phyloP scores from a whole-genome alignment of 805 yeast species.

The Grigorovia yakushimaensis region DNA sequence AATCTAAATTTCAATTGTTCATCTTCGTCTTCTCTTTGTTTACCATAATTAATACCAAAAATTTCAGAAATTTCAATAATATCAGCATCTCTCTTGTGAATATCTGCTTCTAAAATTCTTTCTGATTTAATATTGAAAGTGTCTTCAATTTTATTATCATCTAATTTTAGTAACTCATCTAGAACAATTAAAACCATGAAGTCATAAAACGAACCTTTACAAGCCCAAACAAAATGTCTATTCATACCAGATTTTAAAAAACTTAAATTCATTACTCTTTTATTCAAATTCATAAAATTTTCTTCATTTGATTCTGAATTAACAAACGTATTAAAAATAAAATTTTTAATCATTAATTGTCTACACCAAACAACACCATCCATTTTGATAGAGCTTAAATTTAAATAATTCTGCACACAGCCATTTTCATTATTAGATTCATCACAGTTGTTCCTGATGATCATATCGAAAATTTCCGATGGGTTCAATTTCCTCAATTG shows the following conservation, averaged over 20 bases:
- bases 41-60: conserved; percentile 13
- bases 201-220: conserved; percentile 18
- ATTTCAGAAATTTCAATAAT: conserved; percentile 15
- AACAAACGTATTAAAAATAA: conserved; percentile 11
- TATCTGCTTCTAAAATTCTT: conserved; percentile 3
- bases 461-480: conserved; percentile 14
- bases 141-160: conserved; percentile 17
- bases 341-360: conserved; percentile 21
- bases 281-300: conserved; percentile 1
- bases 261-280: conserved; percentile 8
- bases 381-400: conserved; percentile 12
- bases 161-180: conserved; percentile 16
- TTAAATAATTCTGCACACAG: background rate
- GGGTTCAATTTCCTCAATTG: conserved; percentile 14
- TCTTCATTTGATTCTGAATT: conserved; percentile 1
- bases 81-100: conserved; percentile 8
- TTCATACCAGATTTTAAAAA: conserved; percentile 25
- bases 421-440: background rate
- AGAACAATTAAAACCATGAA: conserved; percentile 17
- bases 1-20: conserved; percentile 13
- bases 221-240: conserved; percentile 25
- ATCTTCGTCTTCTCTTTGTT: conserved; percentile 2
- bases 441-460: conserved; percentile 1
- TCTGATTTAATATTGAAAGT: conserved; percentile 17
- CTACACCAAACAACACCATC: conserved; percentile 26